Percentiles rank a stretch among this genome's conserved stretches.
phyloP scores from a whole-genome alignment of 2,329 filamentous ascomycete genomes.

The Xylaria sp. region DNA sequence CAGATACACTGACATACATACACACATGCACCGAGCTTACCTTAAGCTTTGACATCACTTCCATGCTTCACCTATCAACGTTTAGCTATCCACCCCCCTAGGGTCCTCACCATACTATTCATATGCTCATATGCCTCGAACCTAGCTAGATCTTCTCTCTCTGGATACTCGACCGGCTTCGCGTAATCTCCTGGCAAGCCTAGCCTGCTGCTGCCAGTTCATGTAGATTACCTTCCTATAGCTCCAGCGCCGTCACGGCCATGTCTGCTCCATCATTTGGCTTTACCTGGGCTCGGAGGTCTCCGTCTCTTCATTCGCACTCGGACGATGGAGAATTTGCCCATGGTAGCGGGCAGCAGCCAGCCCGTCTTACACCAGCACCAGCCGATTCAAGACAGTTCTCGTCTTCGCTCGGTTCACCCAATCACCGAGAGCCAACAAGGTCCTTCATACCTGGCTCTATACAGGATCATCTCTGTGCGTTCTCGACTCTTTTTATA shows the following conservation, averaged over 20 bases:
- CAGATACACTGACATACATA: background rate
- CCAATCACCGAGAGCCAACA: slow-evolving; percentile 69
- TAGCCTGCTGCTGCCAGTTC: slow-evolving; percentile 1
- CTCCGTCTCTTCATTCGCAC: slow-evolving; percentile 48
- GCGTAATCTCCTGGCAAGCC: background rate
- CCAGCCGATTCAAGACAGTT: slow-evolving; percentile 43
- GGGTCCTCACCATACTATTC: slow-evolving; percentile 3
- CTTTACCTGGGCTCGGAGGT: slow-evolving; percentile 61
- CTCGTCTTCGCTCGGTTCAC: slow-evolving; percentile 52
- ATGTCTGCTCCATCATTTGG: slow-evolving; percentile 60
- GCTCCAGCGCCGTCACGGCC: slow-evolving; percentile 19
- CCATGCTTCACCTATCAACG: slow-evolving; percentile 1
- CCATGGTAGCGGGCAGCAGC: slow-evolving; percentile 40
- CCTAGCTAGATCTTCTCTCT: too few relatives aligned
- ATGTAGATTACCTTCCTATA: slow-evolving; percentile 19
- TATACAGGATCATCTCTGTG: slow-evolving; percentile 68
- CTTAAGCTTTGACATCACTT: slow-evolving; percentile 12
- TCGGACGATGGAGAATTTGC: slow-evolving; percentile 47
- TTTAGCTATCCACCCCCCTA: background rate
- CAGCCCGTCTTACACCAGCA: slow-evolving; percentile 32
- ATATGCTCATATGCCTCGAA: too few relatives aligned
- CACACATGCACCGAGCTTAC: background rate
- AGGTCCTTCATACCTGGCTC: slow-evolving; percentile 77
- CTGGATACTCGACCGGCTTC: slow-evolving; percentile 1
- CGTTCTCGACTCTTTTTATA: slow-evolving; percentile 36